Percentiles rank a stretch among this genome's conserved stretches.
Conservation (phyloP, 225 moss, liverwort and hornwort species). For the Climacium dendroides region DNA sequence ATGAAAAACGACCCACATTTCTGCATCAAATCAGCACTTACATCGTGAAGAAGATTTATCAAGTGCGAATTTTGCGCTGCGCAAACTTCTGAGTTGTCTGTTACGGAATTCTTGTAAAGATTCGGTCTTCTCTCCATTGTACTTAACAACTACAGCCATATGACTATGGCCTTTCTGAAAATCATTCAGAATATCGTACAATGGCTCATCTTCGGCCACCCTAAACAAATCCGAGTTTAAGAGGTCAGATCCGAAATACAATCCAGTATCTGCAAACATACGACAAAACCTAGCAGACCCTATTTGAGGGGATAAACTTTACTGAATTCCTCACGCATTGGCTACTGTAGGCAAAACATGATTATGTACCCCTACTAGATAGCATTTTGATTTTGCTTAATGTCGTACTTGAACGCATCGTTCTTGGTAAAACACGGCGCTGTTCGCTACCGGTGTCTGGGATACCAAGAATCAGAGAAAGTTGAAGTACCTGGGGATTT, state of each 20-base stretch:
- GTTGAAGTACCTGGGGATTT: constrained; percentile 63
- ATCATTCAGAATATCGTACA: constrained; percentile 91
- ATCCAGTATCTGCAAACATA: neutral
- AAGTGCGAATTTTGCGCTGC: constrained; percentile 3
- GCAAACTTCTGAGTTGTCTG: constrained; percentile 21
- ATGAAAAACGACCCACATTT: neutral
- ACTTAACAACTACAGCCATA: constrained; percentile 90
- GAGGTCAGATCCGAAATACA: neutral
- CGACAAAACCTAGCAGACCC: neutral
- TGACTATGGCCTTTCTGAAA: constrained; percentile 97
- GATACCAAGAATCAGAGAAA: neutral
- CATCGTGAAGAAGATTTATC: neutral
- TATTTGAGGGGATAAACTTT: neutral
- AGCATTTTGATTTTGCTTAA: neutral
- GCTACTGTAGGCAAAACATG: neutral
- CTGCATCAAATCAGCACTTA: neutral
- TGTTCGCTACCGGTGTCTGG: neutral
- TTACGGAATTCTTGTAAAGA: constrained; percentile 1
- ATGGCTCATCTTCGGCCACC: constrained; percentile 61
- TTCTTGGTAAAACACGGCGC: neutral
- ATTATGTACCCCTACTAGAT: neutral
- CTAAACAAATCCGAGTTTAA: constrained; percentile 17
- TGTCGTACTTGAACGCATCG: neutral
- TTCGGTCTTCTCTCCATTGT: constrained; percentile 29
- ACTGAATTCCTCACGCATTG: neutral